Evolutionary conservation across 495 filamentous ascomycete species (phyloP), one percentile per base, ranked within the genome.

Genomic region (Penicillium mononematosum): DNA sequence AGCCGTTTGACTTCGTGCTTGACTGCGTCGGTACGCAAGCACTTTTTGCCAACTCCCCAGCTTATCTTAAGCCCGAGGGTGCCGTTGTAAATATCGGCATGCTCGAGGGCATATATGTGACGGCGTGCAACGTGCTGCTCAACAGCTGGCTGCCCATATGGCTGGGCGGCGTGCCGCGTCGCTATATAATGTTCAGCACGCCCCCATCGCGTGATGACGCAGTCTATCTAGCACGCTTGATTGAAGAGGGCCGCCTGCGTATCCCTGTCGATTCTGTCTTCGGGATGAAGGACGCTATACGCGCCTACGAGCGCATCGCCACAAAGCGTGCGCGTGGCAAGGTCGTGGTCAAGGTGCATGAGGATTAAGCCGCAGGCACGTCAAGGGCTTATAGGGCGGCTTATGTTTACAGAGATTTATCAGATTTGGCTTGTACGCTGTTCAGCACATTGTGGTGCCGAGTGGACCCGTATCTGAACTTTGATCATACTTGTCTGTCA

Each of bases 311-410:
- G 55, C 67, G 64, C 47, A 56, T 74, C 10, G 63, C 58, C 14
- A 70, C 64, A 10, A 69, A 70, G 32, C 61, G 68, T 50, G 73
- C 72, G 1, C 66, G 65, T 46, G 74, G 73, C 4, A 76, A 76
- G 54, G 64, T 76, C 11, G 59, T 75, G 24, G 50, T 75, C 34
- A 66, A 65, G 39, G 63, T 76, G 44, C 36, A n/a, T n/a, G 36
- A 38, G 5, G 36, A n/a, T 5, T n/a, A 38, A 16, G 5, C 6
- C 2, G 2, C 2, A 2, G 34, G 34, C 34, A 16, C 34, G 4
- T 36, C 12, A 14, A 25, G 24, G 24, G 24, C 24, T 25, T 25
- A 25, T 25, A 24, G 24, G 24, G 24, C 24, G 5, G 24, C 5
- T 25, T 25, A 24, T 24, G 24, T 5, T 25, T 25, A 25, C 24